Percentiles rank a stretch among this genome's conserved stretches.
Evolutionary conservation across 176 grass and related monocot species (phyloP).

Genomic region (Musa beccarii): DNA sequence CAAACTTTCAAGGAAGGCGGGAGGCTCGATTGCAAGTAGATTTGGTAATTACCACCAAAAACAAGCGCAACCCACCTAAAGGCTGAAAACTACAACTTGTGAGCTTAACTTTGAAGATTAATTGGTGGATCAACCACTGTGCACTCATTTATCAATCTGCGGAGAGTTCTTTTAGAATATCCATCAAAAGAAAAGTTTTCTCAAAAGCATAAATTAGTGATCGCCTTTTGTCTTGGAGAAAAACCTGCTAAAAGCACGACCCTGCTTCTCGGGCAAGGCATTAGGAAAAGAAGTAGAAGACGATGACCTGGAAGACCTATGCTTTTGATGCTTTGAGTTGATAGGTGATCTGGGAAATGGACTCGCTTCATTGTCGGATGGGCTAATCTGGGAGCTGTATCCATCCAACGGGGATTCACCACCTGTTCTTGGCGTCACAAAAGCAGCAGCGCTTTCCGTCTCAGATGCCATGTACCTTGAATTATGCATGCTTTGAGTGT

Average conservation of each 20-base stretch:
- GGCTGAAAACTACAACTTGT: neutral
- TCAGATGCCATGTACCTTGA: constrained; percentile 38
- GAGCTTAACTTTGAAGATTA: neutral
- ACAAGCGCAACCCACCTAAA: neutral
- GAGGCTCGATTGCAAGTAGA: neutral
- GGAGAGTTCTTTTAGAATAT: neutral
- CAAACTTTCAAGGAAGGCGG: neutral
- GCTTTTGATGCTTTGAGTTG: constrained; percentile 72
- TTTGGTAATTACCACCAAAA: neutral
- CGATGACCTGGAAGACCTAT: constrained; percentile 57
- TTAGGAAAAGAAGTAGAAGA: constrained; percentile 55
- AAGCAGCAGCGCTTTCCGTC: constrained; percentile 19
- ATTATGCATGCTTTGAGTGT: constrained; percentile 23
- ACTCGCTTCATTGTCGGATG: constrained; percentile 47
- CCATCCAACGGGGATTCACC: constrained; percentile 48
- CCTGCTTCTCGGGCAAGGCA: constrained; percentile 53
- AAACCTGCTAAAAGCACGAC: constrained; percentile 77
- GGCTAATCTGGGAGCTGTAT: constrained; percentile 34
- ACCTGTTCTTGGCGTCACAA: constrained; percentile 27
- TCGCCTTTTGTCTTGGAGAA: constrained; percentile 69
- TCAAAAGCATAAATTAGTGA: constrained; percentile 12
- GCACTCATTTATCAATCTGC: neutral
- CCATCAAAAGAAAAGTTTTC: neutral
- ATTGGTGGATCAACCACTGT: neutral
- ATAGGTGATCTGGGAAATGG: constrained; percentile 38